A percentile compares a stretch with the other conserved stretches of the same genome.
These are phyloP conservation scores for Cladosporium cucumerinum DNA, from an alignment of 2,329 filamentous ascomycete genomes.

Conservation along the genomic window DNA sequence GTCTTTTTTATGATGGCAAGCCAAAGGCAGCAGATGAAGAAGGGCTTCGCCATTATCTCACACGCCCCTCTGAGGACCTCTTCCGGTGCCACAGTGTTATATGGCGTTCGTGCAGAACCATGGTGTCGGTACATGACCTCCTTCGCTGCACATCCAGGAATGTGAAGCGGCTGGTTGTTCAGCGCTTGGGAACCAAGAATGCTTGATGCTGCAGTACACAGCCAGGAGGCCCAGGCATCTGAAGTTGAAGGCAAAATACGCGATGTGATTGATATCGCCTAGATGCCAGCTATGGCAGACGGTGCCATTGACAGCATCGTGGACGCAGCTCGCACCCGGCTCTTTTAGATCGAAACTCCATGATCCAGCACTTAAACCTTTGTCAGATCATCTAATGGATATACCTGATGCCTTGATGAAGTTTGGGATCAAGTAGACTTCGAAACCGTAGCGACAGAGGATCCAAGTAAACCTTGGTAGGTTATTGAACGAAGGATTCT, in stretches of 20 bases:
- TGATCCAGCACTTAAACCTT: not conserved
- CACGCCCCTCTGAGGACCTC: not conserved
- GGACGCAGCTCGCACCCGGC: no score
- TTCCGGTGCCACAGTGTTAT: not conserved
- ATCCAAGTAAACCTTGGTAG: not conserved
- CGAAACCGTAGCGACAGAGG: not conserved
- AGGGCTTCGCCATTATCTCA: not conserved
- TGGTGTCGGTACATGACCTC: not conserved
- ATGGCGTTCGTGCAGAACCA: not conserved
- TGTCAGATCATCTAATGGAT: not conserved
- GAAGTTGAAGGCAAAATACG: not conserved
- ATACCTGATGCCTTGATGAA: not conserved
- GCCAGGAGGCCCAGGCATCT: not conserved
- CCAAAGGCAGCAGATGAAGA: not conserved
- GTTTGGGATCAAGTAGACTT: not conserved
- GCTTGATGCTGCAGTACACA: not conserved
- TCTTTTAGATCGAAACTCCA: not conserved
- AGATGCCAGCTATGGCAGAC: not conserved
- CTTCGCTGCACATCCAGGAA: not conserved
- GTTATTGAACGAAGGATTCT: slow-evolving; percentile 3
- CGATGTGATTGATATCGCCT: not conserved
- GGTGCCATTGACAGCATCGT: not conserved
- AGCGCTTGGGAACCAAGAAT: not conserved
- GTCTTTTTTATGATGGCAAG: not conserved
- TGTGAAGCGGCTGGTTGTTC: not conserved